Evolutionary conservation across 2,329 filamentous ascomycete species (phyloP).

Genomic region (Colletotrichum spaethianum): DNA sequence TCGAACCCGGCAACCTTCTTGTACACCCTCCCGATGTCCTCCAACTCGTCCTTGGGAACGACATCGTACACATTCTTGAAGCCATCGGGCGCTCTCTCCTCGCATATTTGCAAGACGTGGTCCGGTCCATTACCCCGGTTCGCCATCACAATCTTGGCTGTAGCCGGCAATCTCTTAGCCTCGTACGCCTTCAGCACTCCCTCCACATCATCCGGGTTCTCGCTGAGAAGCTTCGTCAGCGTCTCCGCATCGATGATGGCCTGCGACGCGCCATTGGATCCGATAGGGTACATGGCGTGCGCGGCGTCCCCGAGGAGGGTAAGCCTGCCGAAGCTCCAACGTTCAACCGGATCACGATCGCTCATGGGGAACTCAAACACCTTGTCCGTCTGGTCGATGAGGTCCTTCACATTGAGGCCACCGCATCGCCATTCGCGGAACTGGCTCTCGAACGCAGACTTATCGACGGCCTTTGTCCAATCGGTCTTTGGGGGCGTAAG

Average conservation of each 20-base stretch:
- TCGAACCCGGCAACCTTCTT: conserved; percentile 32
- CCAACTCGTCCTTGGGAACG: conserved; percentile 21
- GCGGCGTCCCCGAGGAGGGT: conserved; percentile 42
- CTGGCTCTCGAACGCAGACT: conserved; percentile 18
- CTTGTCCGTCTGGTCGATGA: conserved; percentile 25
- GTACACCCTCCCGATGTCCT: conserved; percentile 22
- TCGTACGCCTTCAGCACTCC: conserved; percentile 23
- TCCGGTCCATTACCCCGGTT: conserved; percentile 29
- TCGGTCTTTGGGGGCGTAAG: conserved; percentile 26
- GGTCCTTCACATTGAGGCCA: conserved; percentile 17
- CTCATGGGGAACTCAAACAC: conserved; percentile 39
- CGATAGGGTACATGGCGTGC: conserved; percentile 43
- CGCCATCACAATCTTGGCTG: conserved; percentile 24
- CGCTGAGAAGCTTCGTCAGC: conserved; percentile 11
- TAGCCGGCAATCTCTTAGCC: conserved; percentile 20
- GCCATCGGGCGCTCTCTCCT: conserved; percentile 26
- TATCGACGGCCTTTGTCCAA: conserved; percentile 28
- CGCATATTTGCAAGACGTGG: conserved; percentile 26
- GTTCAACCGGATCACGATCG: conserved; percentile 39
- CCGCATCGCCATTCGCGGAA: conserved; percentile 27
- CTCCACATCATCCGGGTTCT: conserved; percentile 3
- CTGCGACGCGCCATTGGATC: conserved; percentile 41
- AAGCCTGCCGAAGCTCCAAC: conserved; percentile 42
- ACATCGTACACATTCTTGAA: conserved; percentile 25
- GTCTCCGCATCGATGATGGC: conserved; percentile 31